phyloP scores from a whole-genome alignment of 805 yeast species.

The Metschnikowia dekortorum region DNA sequence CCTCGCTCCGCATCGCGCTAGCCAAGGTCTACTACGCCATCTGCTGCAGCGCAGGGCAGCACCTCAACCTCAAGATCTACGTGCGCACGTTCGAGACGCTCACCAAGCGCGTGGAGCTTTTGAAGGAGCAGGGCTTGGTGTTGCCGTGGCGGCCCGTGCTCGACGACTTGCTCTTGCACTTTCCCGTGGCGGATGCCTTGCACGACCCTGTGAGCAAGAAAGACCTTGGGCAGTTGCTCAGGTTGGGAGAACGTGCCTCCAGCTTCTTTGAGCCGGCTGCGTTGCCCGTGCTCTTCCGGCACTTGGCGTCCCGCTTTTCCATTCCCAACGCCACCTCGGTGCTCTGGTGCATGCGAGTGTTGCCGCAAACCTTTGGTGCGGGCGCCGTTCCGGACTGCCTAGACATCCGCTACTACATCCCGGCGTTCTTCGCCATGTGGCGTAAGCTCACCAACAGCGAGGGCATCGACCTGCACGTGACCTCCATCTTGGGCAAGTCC shows the following conservation, averaged over 20 bases:
- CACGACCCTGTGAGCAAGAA: slow-evolving; percentile 45
- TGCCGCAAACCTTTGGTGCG: slow-evolving; percentile 46
- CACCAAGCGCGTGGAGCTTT: slow-evolving; percentile 40
- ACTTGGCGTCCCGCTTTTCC: slow-evolving; percentile 49
- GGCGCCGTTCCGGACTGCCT: slow-evolving; percentile 16
- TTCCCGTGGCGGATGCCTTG: slow-evolving; percentile 37
- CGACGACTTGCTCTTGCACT: slow-evolving; percentile 29
- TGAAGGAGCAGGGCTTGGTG: slow-evolving; percentile 37
- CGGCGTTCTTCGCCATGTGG: slow-evolving; percentile 74
- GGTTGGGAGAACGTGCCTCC: slow-evolving; percentile 51
- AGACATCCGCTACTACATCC: slow-evolving; percentile 53
- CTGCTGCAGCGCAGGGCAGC: slow-evolving; percentile 69
- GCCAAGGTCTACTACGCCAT: slow-evolving; percentile 69
- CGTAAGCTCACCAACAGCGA: slow-evolving; percentile 43
- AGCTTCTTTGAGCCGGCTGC: slow-evolving; percentile 47
- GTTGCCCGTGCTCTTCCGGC: slow-evolving; percentile 49
- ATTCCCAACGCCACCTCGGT: slow-evolving; percentile 49
- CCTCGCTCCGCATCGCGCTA: slow-evolving; percentile 54
- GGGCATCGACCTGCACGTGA: slow-evolving; percentile 58
- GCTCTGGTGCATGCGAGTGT: slow-evolving; percentile 48
- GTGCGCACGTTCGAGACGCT: slow-evolving; percentile 57
- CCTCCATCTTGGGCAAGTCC: slow-evolving; percentile 60
- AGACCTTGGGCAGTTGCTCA: slow-evolving; percentile 44
- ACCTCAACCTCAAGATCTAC: slow-evolving; percentile 54
- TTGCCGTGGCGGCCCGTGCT: slow-evolving; percentile 51